A percentile compares a stretch with the other conserved stretches of the same genome.
phyloP scores from a whole-genome alignment of 2,329 filamentous ascomycete species.

The Claviceps spartinae region DNA sequence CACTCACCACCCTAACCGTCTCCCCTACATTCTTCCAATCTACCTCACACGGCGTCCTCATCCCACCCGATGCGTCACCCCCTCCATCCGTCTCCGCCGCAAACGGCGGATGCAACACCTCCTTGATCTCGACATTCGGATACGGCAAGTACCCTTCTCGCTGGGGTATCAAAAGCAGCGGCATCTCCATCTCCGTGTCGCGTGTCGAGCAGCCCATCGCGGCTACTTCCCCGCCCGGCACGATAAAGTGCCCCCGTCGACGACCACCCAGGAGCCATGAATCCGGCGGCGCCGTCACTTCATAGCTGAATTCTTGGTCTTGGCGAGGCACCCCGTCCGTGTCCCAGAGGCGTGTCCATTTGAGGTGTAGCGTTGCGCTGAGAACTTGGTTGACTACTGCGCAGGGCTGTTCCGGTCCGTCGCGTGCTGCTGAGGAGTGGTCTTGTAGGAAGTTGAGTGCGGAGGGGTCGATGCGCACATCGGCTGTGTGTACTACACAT shows the following conservation, averaged over 20 bases:
- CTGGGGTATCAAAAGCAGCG: slow-evolving; percentile 67
- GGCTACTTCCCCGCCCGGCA: slow-evolving; percentile 27
- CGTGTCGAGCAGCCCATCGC: slow-evolving; percentile 30
- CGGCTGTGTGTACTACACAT: slow-evolving; percentile 68
- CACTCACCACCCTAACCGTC: slow-evolving; percentile 59
- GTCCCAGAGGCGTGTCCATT: slow-evolving; percentile 51
- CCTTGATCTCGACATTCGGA: slow-evolving; percentile 66
- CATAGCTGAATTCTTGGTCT: slow-evolving; percentile 67
- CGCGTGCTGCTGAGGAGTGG: neutral
- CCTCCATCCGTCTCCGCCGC: slow-evolving; percentile 8
- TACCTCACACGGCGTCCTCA: slow-evolving; percentile 48
- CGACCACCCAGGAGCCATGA: slow-evolving; percentile 78
- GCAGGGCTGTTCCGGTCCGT: no score
- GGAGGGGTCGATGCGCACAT: slow-evolving; percentile 40
- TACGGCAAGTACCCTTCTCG: slow-evolving; percentile 65
- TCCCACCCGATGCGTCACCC: slow-evolving; percentile 5
- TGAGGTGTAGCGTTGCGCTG: slow-evolving; percentile 45
- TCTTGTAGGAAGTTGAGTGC: slow-evolving; percentile 17
- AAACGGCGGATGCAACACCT: slow-evolving; percentile 24
- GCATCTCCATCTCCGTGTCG: slow-evolving; percentile 44
- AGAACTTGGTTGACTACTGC: slow-evolving; percentile 47
- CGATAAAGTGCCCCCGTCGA: slow-evolving; percentile 63
- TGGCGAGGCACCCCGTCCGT: slow-evolving; percentile 26
- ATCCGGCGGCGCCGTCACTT: slow-evolving; percentile 60
- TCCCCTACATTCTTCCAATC: slow-evolving; percentile 70